phyloP scores from a whole-genome alignment of 352 stramenopile genomes.

The Achlya hypogyna region DNA sequence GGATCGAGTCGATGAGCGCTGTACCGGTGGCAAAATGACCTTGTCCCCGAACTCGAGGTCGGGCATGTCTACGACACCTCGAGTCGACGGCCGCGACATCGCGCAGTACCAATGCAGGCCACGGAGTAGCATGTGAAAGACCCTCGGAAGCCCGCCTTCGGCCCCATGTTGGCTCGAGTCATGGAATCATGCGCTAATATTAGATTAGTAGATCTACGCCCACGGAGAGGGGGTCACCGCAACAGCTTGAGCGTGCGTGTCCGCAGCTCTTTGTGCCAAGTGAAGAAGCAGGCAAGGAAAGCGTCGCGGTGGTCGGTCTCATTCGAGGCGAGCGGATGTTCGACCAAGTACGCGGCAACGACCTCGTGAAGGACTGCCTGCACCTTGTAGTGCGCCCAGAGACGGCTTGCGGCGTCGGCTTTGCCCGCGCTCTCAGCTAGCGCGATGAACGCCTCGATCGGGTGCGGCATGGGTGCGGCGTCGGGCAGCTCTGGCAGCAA shows the following conservation, averaged over 20 bases:
- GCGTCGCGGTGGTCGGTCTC: not conserved
- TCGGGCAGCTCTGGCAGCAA: not conserved
- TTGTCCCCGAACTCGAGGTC: slow-evolving; percentile 62
- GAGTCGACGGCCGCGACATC: not conserved
- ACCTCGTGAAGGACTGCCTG: not conserved
- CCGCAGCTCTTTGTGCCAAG: not conserved
- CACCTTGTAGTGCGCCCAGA: not conserved
- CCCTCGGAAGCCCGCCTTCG: not conserved
- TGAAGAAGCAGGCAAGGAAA: not conserved
- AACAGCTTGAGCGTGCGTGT: not conserved
- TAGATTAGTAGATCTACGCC: too few species aligned
- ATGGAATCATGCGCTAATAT: too few species aligned
- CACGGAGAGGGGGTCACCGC: not conserved
- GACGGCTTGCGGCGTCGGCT: not conserved
- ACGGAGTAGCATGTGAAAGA: slow-evolving; percentile 40
- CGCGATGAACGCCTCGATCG: not conserved
- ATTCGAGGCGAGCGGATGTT: not conserved
- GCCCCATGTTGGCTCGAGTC: too few species aligned
- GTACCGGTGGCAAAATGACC: slow-evolving; percentile 41
- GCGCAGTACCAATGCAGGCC: slow-evolving; percentile 34
- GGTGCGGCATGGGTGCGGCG: too few species aligned
- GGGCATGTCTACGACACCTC: slow-evolving; percentile 33
- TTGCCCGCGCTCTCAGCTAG: not conserved
- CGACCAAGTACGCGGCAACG: not conserved
- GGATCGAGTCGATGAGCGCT: not conserved